Conservation (phyloP, 352 stramenopile genomes). For the Pythium myriotylum region DNA sequence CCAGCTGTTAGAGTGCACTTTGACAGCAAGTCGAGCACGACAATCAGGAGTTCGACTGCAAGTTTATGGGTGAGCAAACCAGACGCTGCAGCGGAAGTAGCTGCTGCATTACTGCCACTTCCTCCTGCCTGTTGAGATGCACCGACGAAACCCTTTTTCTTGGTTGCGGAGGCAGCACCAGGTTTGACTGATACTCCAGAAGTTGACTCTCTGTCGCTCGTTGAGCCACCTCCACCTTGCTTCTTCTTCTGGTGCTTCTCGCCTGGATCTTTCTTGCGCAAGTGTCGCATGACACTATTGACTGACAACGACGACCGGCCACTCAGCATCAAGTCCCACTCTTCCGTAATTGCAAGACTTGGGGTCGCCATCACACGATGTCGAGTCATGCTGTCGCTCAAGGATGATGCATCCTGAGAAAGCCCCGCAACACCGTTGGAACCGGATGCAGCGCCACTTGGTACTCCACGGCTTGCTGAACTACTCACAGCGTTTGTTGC, state of each 20-base stretch:
- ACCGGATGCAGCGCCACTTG: slow-evolving; percentile 28
- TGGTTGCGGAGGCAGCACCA: slow-evolving; percentile 3
- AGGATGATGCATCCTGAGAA: slow-evolving; percentile 22
- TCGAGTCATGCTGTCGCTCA: slow-evolving; percentile 66
- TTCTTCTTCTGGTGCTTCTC: slow-evolving; percentile 66
- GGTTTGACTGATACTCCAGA: not conserved
- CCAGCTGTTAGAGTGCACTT: slow-evolving; percentile 76
- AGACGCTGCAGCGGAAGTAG: slow-evolving; percentile 21
- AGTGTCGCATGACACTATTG: slow-evolving; percentile 78
- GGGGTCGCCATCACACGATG: slow-evolving; percentile 90
- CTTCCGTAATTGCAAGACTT: slow-evolving; percentile 79
- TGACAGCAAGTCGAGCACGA: slow-evolving; percentile 77
- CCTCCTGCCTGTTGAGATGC: slow-evolving; percentile 5
- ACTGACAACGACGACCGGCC: slow-evolving; percentile 77
- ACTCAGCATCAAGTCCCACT: slow-evolving; percentile 76
- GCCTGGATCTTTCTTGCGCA: slow-evolving; percentile 45
- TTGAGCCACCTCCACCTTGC: not conserved
- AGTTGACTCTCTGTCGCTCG: slow-evolving; percentile 1
- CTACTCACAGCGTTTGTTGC: slow-evolving; percentile 1
- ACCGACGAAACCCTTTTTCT: slow-evolving; percentile 28
- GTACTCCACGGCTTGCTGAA: not conserved
- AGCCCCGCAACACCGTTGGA: slow-evolving; percentile 34
- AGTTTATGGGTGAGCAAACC: slow-evolving; percentile 46
- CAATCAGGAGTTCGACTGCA: slow-evolving; percentile 79
- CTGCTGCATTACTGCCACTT: not conserved